A percentile compares a stretch with the other conserved stretches of the same genome.
phyloP scores from a whole-genome alignment of 805 yeast species.

The Candida khao-thaluensis region DNA sequence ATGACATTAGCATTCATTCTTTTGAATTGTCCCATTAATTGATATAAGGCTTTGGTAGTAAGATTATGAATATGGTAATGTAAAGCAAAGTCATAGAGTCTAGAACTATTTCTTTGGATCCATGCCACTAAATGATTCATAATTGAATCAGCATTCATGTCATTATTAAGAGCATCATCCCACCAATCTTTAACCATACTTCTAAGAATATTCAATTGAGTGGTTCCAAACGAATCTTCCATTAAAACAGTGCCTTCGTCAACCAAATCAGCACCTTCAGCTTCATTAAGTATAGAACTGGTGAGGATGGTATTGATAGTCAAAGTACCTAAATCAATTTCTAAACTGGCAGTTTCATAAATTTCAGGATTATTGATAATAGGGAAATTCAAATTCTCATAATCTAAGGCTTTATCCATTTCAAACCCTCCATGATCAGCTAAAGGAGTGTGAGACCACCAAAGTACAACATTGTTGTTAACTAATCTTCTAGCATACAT shows the following conservation, averaged over 20 bases:
- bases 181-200: constrained; percentile 85
- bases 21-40: constrained; percentile 74
- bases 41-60: constrained; percentile 77
- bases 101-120: constrained; percentile 77
- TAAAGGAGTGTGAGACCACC: constrained; percentile 87
- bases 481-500: constrained; percentile 77
- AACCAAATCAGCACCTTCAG: constrained; percentile 79
- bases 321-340: constrained; percentile 73
- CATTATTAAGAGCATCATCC: constrained; percentile 76
- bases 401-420: constrained; percentile 56
- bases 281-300: constrained; percentile 79
- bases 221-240: constrained; percentile 77
- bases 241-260: constrained; percentile 54
- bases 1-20: constrained; percentile 77
- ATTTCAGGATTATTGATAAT: constrained; percentile 74
- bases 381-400: constrained; percentile 64
- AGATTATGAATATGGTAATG: constrained; percentile 87
- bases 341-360: constrained; percentile 75
- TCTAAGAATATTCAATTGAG: constrained; percentile 70
- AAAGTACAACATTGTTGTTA: constrained; percentile 66
- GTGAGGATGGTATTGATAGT: constrained; percentile 85
- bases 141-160: constrained; percentile 75
- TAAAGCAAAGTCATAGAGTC: constrained; percentile 71
- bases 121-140: constrained; percentile 79
- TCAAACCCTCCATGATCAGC: constrained; percentile 88